Conservation (phyloP, 2,329 filamentous ascomycete species). For the Beauveria sp. region DNA sequence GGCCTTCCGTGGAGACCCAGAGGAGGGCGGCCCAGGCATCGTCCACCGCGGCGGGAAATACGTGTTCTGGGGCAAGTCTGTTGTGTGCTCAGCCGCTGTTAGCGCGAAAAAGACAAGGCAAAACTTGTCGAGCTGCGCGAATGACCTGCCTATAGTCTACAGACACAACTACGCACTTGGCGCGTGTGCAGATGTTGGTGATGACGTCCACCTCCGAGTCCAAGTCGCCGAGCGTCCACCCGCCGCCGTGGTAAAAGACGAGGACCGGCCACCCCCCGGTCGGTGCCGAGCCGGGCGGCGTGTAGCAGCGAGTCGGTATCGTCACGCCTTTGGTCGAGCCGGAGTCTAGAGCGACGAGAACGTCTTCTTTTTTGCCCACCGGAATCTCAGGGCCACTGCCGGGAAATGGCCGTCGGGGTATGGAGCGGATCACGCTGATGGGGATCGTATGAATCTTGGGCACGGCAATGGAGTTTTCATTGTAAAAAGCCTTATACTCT, state of each 20-base stretch:
- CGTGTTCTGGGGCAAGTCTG: constrained; percentile 40
- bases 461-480: neutral
- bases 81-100: neutral
- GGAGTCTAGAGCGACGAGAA: constrained; percentile 16
- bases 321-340: constrained; percentile 22
- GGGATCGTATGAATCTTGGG: neutral
- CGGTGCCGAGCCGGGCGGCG: constrained; percentile 29
- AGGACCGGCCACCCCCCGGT: constrained; percentile 38
- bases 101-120: neutral
- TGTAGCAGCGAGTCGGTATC: constrained; percentile 34
- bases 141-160: constrained; percentile 6
- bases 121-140: neutral
- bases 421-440: neutral
- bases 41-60: constrained; percentile 43
- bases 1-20: constrained; percentile 26
- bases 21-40: constrained; percentile 45
- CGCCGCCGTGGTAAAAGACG: constrained; percentile 42
- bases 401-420: neutral
- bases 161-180: constrained; percentile 11
- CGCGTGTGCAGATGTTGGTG: constrained; percentile 32
- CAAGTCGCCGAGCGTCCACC: constrained; percentile 42
- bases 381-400: neutral
- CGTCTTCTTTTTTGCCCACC: neutral
- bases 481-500: constrained; percentile 2
- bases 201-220: constrained; percentile 41